Evolutionary conservation across 805 yeast genomes (phyloP).

Genomic region (Saccharomycopsis fodiens): DNA sequence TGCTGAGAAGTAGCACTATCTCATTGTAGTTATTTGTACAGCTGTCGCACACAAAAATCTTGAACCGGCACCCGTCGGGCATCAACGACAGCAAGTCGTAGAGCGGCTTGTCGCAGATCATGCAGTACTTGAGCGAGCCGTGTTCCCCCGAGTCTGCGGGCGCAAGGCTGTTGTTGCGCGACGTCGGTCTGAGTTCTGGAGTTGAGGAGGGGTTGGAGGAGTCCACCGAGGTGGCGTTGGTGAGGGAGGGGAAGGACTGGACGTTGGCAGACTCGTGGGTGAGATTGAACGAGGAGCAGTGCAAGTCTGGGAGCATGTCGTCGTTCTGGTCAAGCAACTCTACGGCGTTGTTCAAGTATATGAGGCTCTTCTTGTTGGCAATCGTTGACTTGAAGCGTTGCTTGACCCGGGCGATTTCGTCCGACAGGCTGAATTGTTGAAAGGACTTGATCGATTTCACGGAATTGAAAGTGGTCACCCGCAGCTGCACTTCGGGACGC

Average conservation of each 20-base stretch:
- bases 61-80: slow-evolving; percentile 24
- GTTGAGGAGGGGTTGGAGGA: background rate
- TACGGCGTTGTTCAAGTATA: slow-evolving; percentile 12
- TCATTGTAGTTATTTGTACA: slow-evolving; percentile 18
- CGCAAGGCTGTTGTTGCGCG: slow-evolving; percentile 9
- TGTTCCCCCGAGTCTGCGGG: slow-evolving; percentile 17
- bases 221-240: slow-evolving; percentile 1
- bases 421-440: background rate
- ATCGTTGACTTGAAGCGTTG: slow-evolving; percentile 2
- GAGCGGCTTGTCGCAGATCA: slow-evolving; percentile 62
- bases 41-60: slow-evolving; percentile 19
- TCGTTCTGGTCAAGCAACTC: slow-evolving; percentile 5
- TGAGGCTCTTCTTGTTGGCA: slow-evolving; percentile 10
- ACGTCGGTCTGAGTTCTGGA: slow-evolving; percentile 9
- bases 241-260: background rate
- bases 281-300: background rate
- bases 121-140: slow-evolving; percentile 36
- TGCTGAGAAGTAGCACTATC: slow-evolving; percentile 4
- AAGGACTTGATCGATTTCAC: slow-evolving; percentile 12
- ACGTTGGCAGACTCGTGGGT: background rate
- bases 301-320: background rate
- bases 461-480: background rate
- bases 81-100: slow-evolving; percentile 47
- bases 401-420: background rate
- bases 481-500: background rate